These are phyloP conservation scores for Gossypium rotundifolium DNA, from an alignment of 345 rosid species.

Conservation along the genomic window DNA sequence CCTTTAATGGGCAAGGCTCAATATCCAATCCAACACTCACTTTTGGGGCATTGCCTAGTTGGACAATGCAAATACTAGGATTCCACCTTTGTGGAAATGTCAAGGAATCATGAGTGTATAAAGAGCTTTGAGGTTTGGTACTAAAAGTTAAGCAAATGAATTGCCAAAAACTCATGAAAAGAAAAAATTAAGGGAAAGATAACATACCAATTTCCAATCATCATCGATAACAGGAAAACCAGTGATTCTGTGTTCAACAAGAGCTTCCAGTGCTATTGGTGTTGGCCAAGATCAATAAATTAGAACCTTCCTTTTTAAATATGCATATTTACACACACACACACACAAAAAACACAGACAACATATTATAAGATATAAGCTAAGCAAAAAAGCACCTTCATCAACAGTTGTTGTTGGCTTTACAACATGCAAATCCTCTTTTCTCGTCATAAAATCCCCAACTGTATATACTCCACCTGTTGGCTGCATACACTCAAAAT, in stretches of 20 bases:
- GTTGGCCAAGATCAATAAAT: constrained; percentile 9
- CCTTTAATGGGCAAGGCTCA: neutral
- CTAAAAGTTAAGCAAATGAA: neutral
- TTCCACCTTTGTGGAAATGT: neutral
- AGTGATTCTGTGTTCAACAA: constrained; percentile 71
- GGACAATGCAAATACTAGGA: neutral
- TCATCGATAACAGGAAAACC: constrained; percentile 91
- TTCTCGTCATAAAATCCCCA: constrained; percentile 84
- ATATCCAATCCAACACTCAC: neutral
- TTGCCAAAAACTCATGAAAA: neutral
- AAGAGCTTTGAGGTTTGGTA: neutral
- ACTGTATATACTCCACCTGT: constrained; percentile 58
- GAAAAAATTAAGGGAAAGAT: constrained; percentile 3
- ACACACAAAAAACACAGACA: neutral
- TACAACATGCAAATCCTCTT: constrained; percentile 63
- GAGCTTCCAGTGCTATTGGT: constrained; percentile 56
- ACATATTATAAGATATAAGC: neutral
- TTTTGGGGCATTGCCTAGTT: neutral
- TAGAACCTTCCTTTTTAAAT: neutral
- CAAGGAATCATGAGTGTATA: neutral
- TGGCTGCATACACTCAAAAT: constrained; percentile 37
- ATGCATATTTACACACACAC: neutral
- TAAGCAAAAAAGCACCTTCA: constrained; percentile 45
- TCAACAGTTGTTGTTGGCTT: constrained; percentile 79
- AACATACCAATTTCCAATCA: constrained; percentile 68